phyloP scores from a whole-genome alignment of 352 stramenopile species.

The Phytophthora pinifolia region DNA sequence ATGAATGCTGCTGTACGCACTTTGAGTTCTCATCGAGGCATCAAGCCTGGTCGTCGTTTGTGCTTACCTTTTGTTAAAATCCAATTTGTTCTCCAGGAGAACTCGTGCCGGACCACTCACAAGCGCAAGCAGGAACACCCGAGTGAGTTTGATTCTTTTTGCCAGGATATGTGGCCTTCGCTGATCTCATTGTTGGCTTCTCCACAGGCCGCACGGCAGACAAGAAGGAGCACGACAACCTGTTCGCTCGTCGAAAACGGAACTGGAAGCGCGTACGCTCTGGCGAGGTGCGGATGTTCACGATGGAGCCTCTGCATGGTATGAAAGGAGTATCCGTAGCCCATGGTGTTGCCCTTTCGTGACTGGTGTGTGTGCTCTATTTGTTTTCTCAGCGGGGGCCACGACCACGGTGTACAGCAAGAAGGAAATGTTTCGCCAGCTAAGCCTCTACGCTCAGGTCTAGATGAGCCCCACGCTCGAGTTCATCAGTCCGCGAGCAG shows the following conservation, averaged over 20 bases:
- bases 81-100: conserved; percentile 25
- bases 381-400: conserved; percentile 43
- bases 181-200: background rate
- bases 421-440: conserved; percentile 74
- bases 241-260: conserved; percentile 69
- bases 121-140: conserved; percentile 77
- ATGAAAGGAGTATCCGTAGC: background rate
- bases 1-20: conserved; percentile 35
- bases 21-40: background rate
- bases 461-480: conserved; percentile 16
- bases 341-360: background rate
- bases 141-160: conserved; percentile 32
- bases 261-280: conserved; percentile 76
- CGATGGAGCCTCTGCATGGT: conserved; percentile 69
- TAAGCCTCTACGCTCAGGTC: conserved; percentile 75
- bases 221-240: conserved; percentile 75
- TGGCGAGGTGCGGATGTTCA: conserved; percentile 75
- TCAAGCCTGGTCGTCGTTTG: no score
- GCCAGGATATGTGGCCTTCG: background rate
- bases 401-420: conserved; percentile 76
- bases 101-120: conserved; percentile 52
- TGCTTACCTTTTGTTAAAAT: no score
- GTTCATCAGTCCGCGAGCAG: conserved; percentile 17
- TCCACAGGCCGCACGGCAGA: conserved; percentile 56
- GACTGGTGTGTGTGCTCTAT: conserved; percentile 25